A percentile compares a stretch with the other conserved stretches of the same genome.
Conservation (phyloP, 1,284 basidiomycete species). For the Cerrena zonata region DNA sequence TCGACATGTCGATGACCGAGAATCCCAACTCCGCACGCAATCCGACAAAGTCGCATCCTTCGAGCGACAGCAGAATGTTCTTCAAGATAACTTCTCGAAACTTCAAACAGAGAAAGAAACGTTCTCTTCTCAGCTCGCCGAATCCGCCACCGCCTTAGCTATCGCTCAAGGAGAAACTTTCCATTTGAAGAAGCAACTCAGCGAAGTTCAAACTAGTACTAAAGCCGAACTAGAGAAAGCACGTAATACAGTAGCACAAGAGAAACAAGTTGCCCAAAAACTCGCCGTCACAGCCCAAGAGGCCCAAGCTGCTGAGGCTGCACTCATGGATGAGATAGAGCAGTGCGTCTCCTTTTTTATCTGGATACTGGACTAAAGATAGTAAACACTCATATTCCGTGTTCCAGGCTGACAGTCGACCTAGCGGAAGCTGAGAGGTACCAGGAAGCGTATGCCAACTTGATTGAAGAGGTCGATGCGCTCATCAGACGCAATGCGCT, state of each 20-base stretch:
- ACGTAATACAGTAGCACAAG: constrained; percentile 37
- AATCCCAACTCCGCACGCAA: constrained; percentile 29
- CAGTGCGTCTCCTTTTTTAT: constrained; percentile 36
- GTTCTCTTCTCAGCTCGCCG: constrained; percentile 22
- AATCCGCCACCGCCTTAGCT: constrained; percentile 26
- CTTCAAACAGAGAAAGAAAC: constrained; percentile 32
- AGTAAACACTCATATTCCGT: constrained; percentile 8
- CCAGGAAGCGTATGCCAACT: constrained; percentile 57
- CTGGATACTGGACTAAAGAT: background rate
- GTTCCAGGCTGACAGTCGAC: constrained; percentile 47
- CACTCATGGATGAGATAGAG: constrained; percentile 55
- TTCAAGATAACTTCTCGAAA: constrained; percentile 34
- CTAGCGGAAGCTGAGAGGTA: constrained; percentile 55
- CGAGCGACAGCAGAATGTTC: constrained; percentile 34
- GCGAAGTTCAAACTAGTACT: constrained; percentile 17
- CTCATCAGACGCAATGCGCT: constrained; percentile 64
- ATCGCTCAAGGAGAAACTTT: constrained; percentile 19
- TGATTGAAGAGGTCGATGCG: constrained; percentile 56
- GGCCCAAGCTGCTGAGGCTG: constrained; percentile 55
- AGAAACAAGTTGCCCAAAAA: constrained; percentile 44
- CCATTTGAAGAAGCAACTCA: constrained; percentile 21
- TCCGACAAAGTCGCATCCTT: constrained; percentile 34
- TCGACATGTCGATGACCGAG: constrained; percentile 14
- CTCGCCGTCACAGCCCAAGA: constrained; percentile 47
- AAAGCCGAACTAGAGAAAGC: constrained; percentile 21